These are phyloP conservation scores for Penicillium canariense DNA, from an alignment of 495 filamentous ascomycete species.

Conservation along the genomic window DNA sequence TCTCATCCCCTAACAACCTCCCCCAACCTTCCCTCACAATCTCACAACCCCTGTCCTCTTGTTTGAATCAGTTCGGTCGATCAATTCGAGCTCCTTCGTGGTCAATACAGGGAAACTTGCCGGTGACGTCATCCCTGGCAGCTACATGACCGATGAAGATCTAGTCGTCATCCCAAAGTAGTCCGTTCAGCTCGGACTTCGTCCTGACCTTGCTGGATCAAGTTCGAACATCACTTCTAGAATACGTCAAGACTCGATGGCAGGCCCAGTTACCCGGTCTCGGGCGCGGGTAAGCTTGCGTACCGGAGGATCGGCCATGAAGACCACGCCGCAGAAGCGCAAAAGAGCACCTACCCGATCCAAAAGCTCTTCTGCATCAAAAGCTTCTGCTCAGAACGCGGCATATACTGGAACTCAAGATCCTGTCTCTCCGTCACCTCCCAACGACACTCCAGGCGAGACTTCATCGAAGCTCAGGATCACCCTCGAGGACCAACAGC, in stretches of 20 bases:
- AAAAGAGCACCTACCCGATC: not conserved
- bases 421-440: not conserved
- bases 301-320: not conserved
- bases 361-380: not conserved
- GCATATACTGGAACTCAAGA: not conserved
- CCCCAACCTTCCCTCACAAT: not conserved
- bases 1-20: not conserved
- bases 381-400: not conserved
- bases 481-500: not conserved
- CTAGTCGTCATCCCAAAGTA: not conserved
- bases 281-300: not conserved
- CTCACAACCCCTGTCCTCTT: not conserved
- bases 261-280: not conserved
- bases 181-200: not conserved
- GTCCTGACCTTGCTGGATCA: not conserved
- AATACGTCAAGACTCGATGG: not conserved
- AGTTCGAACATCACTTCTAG: not conserved
- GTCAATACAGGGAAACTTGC: not conserved
- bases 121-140: slow-evolving; percentile 4
- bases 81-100: not conserved
- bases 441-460: not conserved
- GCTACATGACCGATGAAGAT: slow-evolving; percentile 3
- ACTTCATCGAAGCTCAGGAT: not conserved
- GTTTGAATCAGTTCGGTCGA: not conserved
- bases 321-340: not conserved